Evolutionary conservation across 305 asterid genomes (phyloP).

Genomic region (Stenogyne calaminthoides): DNA sequence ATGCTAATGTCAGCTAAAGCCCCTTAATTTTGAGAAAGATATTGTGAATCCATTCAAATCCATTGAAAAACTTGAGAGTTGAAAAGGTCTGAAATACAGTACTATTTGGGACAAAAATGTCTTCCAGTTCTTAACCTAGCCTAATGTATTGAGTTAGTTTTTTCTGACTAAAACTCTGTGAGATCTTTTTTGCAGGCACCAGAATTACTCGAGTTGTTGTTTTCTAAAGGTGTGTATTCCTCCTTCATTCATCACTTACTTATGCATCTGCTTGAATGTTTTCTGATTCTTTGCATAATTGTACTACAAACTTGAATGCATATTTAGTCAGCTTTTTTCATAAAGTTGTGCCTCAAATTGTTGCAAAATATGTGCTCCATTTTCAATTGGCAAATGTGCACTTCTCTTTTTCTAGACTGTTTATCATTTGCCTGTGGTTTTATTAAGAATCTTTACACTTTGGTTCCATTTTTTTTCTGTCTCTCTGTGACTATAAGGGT

Average conservation of each 20-base stretch:
- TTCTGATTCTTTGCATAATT: constrained; percentile 12
- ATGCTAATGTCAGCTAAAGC: constrained; percentile 8
- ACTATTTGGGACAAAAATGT: background rate
- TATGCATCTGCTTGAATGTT: background rate
- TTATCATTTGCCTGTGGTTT: background rate
- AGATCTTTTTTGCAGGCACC: constrained; percentile 77
- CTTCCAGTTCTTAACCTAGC: constrained; percentile 12
- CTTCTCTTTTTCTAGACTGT: background rate
- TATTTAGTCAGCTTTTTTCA: background rate
- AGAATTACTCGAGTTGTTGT: constrained; percentile 74
- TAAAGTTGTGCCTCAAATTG: background rate
- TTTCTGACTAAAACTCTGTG: constrained; percentile 28
- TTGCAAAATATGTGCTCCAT: background rate
- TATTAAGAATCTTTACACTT: background rate
- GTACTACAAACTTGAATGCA: background rate
- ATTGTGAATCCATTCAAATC: background rate
- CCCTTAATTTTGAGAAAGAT: background rate
- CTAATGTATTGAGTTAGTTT: background rate
- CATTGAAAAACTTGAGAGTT: too few species aligned
- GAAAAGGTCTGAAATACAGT: constrained; percentile 6
- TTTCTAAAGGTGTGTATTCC: constrained; percentile 59
- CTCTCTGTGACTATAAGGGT: too few species aligned
- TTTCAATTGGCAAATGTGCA: background rate
- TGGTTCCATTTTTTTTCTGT: background rate
- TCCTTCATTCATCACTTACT: constrained; percentile 17